Percentiles rank a stretch among this genome's conserved stretches.
Evolutionary conservation across 2,329 filamentous ascomycete genomes (phyloP).

Genomic region (Verticillium nubilum): DNA sequence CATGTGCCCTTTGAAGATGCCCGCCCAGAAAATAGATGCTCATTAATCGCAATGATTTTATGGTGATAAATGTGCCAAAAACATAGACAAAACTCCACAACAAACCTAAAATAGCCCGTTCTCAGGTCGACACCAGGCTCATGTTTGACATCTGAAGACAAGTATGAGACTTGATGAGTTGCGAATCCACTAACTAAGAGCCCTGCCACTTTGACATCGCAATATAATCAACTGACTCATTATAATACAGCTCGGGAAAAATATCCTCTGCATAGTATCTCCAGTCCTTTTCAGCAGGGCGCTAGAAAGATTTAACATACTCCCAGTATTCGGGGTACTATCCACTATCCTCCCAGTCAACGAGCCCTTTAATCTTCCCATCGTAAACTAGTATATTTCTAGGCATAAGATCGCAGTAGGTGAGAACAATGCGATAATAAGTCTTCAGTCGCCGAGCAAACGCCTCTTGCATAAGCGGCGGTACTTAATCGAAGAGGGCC

Average conservation of each 20-base stretch:
- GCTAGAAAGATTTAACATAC: slow-evolving; percentile 23
- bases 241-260: slow-evolving; percentile 17
- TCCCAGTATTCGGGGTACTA: slow-evolving; percentile 31
- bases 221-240: slow-evolving; percentile 19
- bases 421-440: slow-evolving; percentile 33
- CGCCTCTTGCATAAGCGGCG: slow-evolving; percentile 12
- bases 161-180: background rate
- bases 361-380: slow-evolving; percentile 31
- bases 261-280: slow-evolving; percentile 16
- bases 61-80: no score
- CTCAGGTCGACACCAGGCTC: background rate
- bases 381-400: slow-evolving; percentile 37
- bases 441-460: slow-evolving; percentile 17
- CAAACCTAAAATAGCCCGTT: background rate
- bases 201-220: slow-evolving; percentile 17
- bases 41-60: no score
- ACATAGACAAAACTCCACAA: no score
- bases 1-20: no score
- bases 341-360: slow-evolving; percentile 11
- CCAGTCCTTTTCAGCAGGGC: slow-evolving; percentile 15
- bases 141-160: background rate
- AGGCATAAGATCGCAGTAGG: slow-evolving; percentile 37
- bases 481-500: slow-evolving; percentile 9
- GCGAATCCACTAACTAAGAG: slow-evolving; percentile 2
- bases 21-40: no score